phyloP scores from a whole-genome alignment of 2,329 filamentous ascomycete genomes.

The Talaromyces albobiverticillius region DNA sequence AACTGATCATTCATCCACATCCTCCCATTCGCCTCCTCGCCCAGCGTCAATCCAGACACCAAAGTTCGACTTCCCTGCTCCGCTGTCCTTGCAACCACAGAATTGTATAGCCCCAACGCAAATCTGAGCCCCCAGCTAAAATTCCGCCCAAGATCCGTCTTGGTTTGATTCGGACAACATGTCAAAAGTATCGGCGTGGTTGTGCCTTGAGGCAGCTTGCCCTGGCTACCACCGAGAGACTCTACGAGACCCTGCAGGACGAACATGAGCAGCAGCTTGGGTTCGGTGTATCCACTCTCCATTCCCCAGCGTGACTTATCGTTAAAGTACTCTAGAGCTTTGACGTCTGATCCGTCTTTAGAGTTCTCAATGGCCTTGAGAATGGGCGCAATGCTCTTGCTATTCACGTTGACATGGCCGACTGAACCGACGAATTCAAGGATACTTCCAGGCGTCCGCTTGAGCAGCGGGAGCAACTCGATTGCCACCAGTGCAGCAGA shows the following conservation, averaged over 20 bases:
- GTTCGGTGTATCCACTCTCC: constrained; percentile 4
- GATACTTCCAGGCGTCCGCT: constrained; percentile 4
- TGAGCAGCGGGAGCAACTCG: constrained; percentile 10
- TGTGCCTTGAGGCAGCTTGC: background rate
- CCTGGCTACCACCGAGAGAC: constrained; percentile 10
- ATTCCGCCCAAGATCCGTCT: constrained; percentile 8
- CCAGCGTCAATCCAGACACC: constrained; percentile 9
- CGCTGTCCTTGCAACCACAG: constrained; percentile 8
- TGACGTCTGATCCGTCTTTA: background rate
- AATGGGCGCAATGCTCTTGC: constrained; percentile 4
- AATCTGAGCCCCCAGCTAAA: background rate
- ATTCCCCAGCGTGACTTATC: background rate
- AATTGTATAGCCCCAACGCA: constrained; percentile 5
- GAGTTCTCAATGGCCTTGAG: constrained; percentile 1
- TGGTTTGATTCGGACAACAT: constrained; percentile 11
- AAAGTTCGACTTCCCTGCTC: constrained; percentile 8
- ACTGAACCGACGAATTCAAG: constrained; percentile 10
- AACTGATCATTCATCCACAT: constrained; percentile 12
- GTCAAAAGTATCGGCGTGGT: constrained; percentile 3
- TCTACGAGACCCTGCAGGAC: constrained; percentile 12
- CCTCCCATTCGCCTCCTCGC: constrained; percentile 12
- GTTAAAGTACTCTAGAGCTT: constrained; percentile 6
- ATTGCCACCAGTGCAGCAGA: constrained; percentile 11
- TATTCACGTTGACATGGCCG: constrained; percentile 7
- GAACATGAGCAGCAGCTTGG: constrained; percentile 13